A percentile compares a stretch with the other conserved stretches of the same genome.
These are phyloP conservation scores for Dothidotthia symphoricarpi DNA, from an alignment of 2,329 filamentous ascomycete genomes.

Conservation along the genomic window DNA sequence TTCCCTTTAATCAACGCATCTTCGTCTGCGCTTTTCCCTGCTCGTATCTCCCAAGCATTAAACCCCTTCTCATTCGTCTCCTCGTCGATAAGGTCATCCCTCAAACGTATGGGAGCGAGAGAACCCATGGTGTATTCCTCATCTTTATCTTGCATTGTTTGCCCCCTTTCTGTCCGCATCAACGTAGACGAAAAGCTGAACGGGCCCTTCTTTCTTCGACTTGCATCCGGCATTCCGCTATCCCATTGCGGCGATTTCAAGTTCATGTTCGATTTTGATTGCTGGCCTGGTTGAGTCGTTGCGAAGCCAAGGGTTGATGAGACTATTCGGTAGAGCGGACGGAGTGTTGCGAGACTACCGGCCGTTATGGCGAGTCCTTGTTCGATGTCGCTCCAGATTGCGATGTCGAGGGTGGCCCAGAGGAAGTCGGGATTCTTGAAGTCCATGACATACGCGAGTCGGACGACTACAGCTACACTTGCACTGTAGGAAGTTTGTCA, in stretches of 20 bases:
- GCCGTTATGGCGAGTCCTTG: conserved; percentile 41
- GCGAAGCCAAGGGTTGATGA: conserved; percentile 23
- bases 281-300: conserved; percentile 8
- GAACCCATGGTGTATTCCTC: conserved; percentile 26
- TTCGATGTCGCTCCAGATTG: conserved; percentile 41
- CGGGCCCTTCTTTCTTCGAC: conserved; percentile 18
- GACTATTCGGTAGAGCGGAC: conserved; percentile 34
- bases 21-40: conserved; percentile 30
- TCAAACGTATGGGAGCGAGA: conserved; percentile 25
- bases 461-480: conserved; percentile 36
- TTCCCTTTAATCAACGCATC: conserved; percentile 13
- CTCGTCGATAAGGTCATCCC: conserved; percentile 25
- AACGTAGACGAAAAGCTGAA: conserved; percentile 25
- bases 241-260: conserved; percentile 23
- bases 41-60: conserved; percentile 30
- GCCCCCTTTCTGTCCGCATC: conserved; percentile 24
- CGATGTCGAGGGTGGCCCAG: conserved; percentile 38
- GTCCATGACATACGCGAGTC: conserved; percentile 38
- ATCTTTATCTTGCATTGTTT: conserved; percentile 12
- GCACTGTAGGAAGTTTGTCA: conserved; percentile 30
- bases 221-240: conserved; percentile 7
- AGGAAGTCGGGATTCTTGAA: conserved; percentile 38
- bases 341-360: conserved; percentile 38
- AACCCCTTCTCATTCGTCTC: conserved; percentile 27
- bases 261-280: conserved; percentile 9